Base-by-base conservation (phyloP, 1,139 yeast species). In the Saccharomyces hybrid region DNA sequence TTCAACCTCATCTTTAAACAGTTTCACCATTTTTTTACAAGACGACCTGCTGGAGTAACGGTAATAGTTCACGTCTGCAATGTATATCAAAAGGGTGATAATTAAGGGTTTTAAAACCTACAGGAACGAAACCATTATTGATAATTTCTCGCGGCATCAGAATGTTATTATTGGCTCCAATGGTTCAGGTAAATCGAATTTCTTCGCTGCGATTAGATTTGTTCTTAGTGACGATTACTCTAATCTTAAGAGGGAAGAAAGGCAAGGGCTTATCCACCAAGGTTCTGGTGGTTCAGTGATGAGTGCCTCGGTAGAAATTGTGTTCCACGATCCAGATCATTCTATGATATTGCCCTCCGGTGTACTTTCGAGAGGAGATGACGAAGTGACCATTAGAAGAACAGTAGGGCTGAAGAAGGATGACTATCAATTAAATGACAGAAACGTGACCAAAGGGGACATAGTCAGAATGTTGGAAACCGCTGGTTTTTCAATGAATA, bases 61-160 rank as follows among this genome's bases (percentile, higher is more conserved):
- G n/a, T 5, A 38, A 38, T 38, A 38, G 44, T 38, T 16, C 26
- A 19, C 5, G 13, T 9, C 48, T 25, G 19, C 31, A 19, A 73
- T 74, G 76, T 71, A 72, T 57, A 73, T 74, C 60, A 71, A 69
- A 56, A 64, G 80, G 73, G 81, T 91, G 49, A 78, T 81, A 13
- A 88, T 93, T 57, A 96, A 90, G 69, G 99, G 99, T 48, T 93
- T 93, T 76, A 90, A 90, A 72, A 91, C 99, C 58, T 93, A 90
- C 71, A 86, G 88, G 73, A 86, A 88, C 68, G 83, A 88, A 51
- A 88, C 97, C 0, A 79, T 81, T 8, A 81, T 93, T 16, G 95
- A 88, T 50, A 77, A 80, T 29, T 75, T 93, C 52, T 86, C 95
- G 0, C 95, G 95, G 0, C 81, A 82, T 57, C 88, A 86, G 68